A percentile compares a stretch with the other conserved stretches of the same genome.
Conservation (phyloP, 2,329 filamentous ascomycete genomes). For the Paraphaeosphaeria minitans region DNA sequence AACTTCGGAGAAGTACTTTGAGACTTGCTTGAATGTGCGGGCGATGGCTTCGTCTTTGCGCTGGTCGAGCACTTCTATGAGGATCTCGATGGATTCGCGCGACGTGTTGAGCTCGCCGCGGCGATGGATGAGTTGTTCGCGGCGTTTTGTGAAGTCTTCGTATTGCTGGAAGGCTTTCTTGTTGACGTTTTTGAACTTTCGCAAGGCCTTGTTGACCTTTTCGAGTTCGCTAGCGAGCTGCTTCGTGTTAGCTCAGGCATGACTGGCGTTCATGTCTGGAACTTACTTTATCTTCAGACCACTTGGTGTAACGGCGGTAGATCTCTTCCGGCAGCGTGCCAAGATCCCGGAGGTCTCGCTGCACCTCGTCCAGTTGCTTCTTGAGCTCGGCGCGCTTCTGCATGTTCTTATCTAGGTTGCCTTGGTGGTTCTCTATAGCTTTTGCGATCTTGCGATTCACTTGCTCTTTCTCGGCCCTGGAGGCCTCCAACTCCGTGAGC, state of each 20-base stretch:
- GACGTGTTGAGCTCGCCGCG: constrained; percentile 86
- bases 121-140: constrained; percentile 83
- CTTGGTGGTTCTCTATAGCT: constrained; percentile 83
- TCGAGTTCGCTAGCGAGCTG: constrained; percentile 66
- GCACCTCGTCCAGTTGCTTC: constrained; percentile 77
- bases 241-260: constrained; percentile 25
- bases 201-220: constrained; percentile 88
- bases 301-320: constrained; percentile 86
- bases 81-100: constrained; percentile 84
- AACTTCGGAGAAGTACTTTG: constrained; percentile 86
- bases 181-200: constrained; percentile 98
- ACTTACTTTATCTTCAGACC: constrained; percentile 76
- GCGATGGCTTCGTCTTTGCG: constrained; percentile 98
- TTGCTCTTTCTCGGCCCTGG: constrained; percentile 67
- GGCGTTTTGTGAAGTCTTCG: constrained; percentile 92
- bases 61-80: constrained; percentile 90
- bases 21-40: constrained; percentile 97
- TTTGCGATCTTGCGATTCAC: constrained; percentile 76
- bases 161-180: constrained; percentile 99
- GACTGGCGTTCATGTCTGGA: neutral
- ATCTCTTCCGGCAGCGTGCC: constrained; percentile 93
- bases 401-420: constrained; percentile 88
- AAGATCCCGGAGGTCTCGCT: constrained; percentile 87
- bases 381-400: constrained; percentile 83
- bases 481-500: constrained; percentile 64